phyloP scores from a whole-genome alignment of 179 eudicot species.

The Vitellaria paradoxa region DNA sequence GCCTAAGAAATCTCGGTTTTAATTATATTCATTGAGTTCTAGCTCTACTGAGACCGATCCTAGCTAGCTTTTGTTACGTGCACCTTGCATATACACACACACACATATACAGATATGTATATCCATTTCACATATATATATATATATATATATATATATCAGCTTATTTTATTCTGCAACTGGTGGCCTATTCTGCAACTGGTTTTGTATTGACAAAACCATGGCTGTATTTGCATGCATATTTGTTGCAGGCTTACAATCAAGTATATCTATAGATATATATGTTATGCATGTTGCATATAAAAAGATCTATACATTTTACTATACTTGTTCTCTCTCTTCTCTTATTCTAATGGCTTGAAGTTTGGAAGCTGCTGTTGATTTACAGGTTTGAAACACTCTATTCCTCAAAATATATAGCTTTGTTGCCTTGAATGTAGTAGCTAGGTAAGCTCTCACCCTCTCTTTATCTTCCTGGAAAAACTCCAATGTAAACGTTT shows the following conservation, averaged over 20 bases:
- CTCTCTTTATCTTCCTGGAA: neutral
- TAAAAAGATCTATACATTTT: neutral
- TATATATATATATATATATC: too few species aligned
- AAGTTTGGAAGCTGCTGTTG: neutral
- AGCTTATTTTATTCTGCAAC: too few species aligned
- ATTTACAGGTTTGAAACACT: slow-evolving; percentile 5
- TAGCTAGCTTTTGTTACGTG: too few species aligned
- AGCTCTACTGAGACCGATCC: too few species aligned
- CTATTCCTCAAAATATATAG: neutral
- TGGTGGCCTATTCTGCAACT: too few species aligned
- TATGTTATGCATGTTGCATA: neutral
- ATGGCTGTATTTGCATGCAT: neutral
- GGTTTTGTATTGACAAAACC: too few species aligned
- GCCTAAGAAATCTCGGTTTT: too few species aligned
- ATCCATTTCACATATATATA: too few species aligned
- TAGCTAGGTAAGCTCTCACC: neutral
- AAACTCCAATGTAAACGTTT: neutral
- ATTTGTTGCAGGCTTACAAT: neutral
- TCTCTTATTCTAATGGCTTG: neutral
- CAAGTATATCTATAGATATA: neutral
- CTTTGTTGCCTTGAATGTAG: neutral
- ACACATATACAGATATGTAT: too few species aligned
- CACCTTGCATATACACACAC: too few species aligned
- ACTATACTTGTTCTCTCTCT: neutral
- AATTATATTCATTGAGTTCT: too few species aligned